Conservation (phyloP, 2,329 filamentous ascomycete species). For the Diplodia corticola region DNA sequence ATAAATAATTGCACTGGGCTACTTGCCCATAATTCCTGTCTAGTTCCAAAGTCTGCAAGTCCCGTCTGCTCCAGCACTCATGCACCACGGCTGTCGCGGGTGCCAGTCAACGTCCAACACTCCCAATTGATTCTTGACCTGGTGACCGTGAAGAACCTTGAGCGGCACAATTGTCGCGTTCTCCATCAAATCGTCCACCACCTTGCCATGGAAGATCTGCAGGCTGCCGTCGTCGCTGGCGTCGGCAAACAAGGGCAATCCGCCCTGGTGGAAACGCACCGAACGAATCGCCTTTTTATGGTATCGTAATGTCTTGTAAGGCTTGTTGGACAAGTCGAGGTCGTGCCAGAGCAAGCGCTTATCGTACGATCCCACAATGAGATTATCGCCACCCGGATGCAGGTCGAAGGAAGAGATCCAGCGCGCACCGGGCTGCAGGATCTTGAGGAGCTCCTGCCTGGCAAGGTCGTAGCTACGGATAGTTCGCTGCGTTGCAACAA, state of each 20-base stretch:
- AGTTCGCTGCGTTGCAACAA: conserved; percentile 90
- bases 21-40: conserved; percentile 12
- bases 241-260: conserved; percentile 85
- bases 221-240: conserved; percentile 91
- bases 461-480: conserved; percentile 94
- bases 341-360: conserved; percentile 95
- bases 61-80: conserved; percentile 91
- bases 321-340: conserved; percentile 82
- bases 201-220: conserved; percentile 96
- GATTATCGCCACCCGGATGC: conserved; percentile 88
- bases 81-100: conserved; percentile 87
- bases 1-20: background rate
- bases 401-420: conserved; percentile 95
- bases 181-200: conserved; percentile 91
- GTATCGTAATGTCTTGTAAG: conserved; percentile 96
- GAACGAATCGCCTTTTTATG: conserved; percentile 88
- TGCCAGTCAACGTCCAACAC: conserved; percentile 97
- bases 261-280: conserved; percentile 80
- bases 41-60: conserved; percentile 82
- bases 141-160: conserved; percentile 90
- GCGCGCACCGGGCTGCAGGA: conserved; percentile 86
- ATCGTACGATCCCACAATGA: conserved; percentile 94
- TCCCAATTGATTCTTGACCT: conserved; percentile 79
- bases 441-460: conserved; percentile 87
- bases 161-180: conserved; percentile 95